Evolutionary conservation across 2,329 filamentous ascomycete species (phyloP).

Genomic region (Colletotrichum noveboracense): DNA sequence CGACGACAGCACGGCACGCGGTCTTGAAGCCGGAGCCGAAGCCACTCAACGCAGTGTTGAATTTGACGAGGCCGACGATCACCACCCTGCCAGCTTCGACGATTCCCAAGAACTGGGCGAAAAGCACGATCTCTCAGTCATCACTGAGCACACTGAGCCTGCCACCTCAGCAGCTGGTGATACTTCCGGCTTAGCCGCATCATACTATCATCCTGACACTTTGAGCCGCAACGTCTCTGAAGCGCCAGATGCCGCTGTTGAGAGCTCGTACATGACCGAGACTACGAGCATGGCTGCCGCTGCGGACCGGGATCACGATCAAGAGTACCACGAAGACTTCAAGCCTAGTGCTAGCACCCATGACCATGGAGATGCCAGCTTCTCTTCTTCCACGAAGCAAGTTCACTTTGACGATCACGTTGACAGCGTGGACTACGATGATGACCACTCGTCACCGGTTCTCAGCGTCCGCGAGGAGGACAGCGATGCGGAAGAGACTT

Average conservation of each 20-base stretch:
- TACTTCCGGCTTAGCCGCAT: not conserved
- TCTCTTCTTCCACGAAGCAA: not conserved
- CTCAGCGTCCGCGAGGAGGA: constrained; percentile 1
- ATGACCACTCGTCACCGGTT: constrained; percentile 1
- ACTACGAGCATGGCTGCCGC: not conserved
- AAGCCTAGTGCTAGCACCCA: not conserved
- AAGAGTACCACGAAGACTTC: not conserved
- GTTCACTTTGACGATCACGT: not conserved
- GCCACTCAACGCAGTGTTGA: not conserved
- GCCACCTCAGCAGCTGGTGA: not conserved
- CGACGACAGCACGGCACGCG: not conserved
- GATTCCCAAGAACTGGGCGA: not conserved
- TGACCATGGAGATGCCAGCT: not conserved
- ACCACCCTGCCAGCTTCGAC: not conserved
- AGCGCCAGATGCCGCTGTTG: not conserved
- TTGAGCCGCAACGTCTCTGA: not conserved
- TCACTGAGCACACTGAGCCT: constrained; percentile 6
- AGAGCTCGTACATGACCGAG: constrained; percentile 8
- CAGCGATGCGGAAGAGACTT: not conserved
- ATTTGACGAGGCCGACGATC: not conserved
- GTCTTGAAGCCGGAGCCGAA: not conserved
- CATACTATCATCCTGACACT: not conserved
- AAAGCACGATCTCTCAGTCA: not conserved
- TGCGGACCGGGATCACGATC: not conserved
- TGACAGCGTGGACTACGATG: not conserved